phyloP scores from a whole-genome alignment of 2,329 filamentous ascomycete genomes.

The Blastomyces gilchristii region DNA sequence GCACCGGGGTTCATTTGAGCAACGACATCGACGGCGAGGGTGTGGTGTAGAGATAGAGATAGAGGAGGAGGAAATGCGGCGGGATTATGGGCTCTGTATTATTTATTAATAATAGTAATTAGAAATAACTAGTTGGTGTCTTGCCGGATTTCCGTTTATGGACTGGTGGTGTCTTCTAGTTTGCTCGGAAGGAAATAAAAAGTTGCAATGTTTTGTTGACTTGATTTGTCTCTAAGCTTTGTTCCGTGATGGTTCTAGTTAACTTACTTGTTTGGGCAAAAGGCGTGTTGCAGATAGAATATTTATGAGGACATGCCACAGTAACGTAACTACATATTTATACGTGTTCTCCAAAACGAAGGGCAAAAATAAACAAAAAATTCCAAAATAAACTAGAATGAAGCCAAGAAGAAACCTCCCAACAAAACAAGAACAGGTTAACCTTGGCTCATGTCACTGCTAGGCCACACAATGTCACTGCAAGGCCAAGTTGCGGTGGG shows the following conservation, averaged over 20 bases:
- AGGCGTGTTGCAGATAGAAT: too few species aligned
- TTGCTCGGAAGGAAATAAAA: not conserved
- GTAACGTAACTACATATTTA: not conserved
- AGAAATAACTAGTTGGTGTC: not conserved
- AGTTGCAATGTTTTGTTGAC: too few species aligned
- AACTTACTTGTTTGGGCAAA: not conserved
- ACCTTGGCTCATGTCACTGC: not conserved
- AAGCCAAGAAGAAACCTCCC: not conserved
- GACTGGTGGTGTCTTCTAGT: not conserved
- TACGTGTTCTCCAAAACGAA: not conserved
- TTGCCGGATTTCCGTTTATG: not conserved
- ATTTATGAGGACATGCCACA: not conserved
- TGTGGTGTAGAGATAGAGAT: not conserved
- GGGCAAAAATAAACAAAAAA: not conserved
- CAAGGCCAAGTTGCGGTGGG: not conserved
- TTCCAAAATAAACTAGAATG: not conserved
- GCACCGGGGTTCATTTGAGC: constrained; percentile 32
- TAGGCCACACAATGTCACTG: not conserved
- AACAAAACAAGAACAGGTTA: not conserved
- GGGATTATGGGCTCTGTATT: not conserved
- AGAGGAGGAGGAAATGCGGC: not conserved
- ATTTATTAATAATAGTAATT: not conserved
- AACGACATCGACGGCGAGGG: constrained; percentile 17
- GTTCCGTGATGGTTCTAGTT: not conserved
- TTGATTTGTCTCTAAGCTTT: too few species aligned